Evolutionary conservation across 306 rosid species (phyloP).

Genomic region (Begonia masoniana): DNA sequence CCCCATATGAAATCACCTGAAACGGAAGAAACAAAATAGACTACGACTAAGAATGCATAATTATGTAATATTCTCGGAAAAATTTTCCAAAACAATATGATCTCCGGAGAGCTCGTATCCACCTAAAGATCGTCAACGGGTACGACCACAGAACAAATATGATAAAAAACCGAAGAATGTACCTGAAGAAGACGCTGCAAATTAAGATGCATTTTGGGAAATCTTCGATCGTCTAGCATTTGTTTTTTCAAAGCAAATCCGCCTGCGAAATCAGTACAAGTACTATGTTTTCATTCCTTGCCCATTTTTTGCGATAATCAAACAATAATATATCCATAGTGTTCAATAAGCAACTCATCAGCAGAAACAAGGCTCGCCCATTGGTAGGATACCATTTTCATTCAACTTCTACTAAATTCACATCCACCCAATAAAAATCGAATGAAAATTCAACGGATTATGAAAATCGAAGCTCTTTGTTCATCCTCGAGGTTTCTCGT

Average conservation of each 20-base stretch:
- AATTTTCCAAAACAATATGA: background rate
- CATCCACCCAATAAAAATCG: too few relatives aligned
- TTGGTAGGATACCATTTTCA: too few relatives aligned
- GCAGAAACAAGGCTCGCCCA: too few relatives aligned
- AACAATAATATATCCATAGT: too few relatives aligned
- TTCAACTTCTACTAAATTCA: too few relatives aligned
- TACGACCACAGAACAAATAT: background rate
- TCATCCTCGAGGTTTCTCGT: too few relatives aligned
- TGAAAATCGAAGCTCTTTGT: too few relatives aligned
- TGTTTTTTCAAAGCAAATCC: conserved; percentile 79
- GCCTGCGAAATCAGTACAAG: conserved; percentile 29
- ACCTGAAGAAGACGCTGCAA: conserved; percentile 97
- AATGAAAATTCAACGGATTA: too few relatives aligned
- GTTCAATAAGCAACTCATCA: too few relatives aligned
- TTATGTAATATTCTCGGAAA: background rate
- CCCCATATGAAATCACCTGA: conserved; percentile 86
- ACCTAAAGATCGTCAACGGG: background rate
- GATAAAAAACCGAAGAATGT: conserved; percentile 11
- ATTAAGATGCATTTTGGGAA: conserved; percentile 85
- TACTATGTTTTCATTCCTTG: background rate
- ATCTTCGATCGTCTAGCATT: conserved; percentile 97
- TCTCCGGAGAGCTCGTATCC: background rate
- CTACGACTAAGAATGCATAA: background rate
- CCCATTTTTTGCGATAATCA: background rate
- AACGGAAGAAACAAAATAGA: background rate